Conservation (phyloP, 192 early-diverging fungal genomes). For the Helicostylum pulchrum region DNA sequence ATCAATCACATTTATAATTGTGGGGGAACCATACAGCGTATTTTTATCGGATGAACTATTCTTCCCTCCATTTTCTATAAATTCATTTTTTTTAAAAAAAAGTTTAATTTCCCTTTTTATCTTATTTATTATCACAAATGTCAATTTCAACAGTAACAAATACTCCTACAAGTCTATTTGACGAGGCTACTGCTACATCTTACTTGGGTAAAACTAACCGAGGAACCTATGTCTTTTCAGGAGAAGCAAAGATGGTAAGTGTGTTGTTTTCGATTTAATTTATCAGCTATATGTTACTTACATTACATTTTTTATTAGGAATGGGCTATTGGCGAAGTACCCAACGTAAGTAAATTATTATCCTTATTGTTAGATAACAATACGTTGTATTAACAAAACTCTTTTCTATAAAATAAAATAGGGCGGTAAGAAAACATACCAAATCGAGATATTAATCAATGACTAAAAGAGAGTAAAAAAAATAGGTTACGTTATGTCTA, state of each 20-base stretch:
- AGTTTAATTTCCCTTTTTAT: not conserved
- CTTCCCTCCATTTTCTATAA: not conserved
- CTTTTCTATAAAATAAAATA: not conserved
- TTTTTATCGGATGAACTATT: not conserved
- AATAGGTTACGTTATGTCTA: constrained; percentile 25
- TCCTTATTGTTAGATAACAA: not conserved
- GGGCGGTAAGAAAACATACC: constrained; percentile 11
- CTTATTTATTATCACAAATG: not conserved
- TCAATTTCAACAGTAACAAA: too few relatives aligned
- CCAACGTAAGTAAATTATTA: constrained; percentile 12
- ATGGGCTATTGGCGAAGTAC: constrained; percentile 16
- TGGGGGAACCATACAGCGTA: not conserved
- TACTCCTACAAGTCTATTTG: constrained; percentile 2
- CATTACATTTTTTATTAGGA: not conserved
- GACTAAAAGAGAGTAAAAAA: not conserved
- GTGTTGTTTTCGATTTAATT: not conserved
- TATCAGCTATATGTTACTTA: too few relatives aligned
- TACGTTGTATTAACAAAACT: not conserved
- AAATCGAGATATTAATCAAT: not conserved
- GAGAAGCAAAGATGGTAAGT: constrained; percentile 3
- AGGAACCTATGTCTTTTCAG: constrained; percentile 18
- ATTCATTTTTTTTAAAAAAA: not conserved
- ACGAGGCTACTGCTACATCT: constrained; percentile 10
- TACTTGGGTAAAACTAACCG: not conserved
- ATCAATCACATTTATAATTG: not conserved